These are phyloP conservation scores for Lojkania enalia DNA, from an alignment of 2,329 filamentous ascomycete species.

Conservation along the genomic window DNA sequence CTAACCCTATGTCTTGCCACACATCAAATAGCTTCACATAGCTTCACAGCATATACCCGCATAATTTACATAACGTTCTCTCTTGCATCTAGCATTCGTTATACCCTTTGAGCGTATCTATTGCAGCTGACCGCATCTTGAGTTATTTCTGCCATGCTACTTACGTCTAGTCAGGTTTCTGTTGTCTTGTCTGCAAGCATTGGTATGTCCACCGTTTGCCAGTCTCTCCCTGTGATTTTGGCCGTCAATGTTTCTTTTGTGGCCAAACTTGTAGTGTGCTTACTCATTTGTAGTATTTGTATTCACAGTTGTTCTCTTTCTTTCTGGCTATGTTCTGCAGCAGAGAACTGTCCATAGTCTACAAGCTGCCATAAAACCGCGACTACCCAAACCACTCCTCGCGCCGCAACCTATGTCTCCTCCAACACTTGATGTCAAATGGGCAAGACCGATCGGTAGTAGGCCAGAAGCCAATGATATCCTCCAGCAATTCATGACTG, in stretches of 20 bases:
- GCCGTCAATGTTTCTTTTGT: no score
- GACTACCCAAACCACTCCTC: slow-evolving; percentile 47
- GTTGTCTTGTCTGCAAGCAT: slow-evolving; percentile 66
- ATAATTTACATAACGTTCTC: slow-evolving; percentile 24
- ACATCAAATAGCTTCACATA: background rate
- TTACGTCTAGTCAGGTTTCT: slow-evolving; percentile 72
- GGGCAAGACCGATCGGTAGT: slow-evolving; percentile 37
- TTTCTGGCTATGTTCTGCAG: slow-evolving; percentile 85
- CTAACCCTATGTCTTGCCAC: background rate
- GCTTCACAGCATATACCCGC: slow-evolving; percentile 19
- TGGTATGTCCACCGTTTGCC: slow-evolving; percentile 52
- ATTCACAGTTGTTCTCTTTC: slow-evolving; percentile 81
- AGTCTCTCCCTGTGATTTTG: background rate
- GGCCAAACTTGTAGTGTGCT: no score
- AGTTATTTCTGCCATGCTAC: slow-evolving; percentile 47
- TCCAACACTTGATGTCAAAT: slow-evolving; percentile 42
- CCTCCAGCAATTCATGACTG: slow-evolving; percentile 37
- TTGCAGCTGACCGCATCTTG: slow-evolving; percentile 10
- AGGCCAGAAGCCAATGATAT: slow-evolving; percentile 34
- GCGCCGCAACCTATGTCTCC: slow-evolving; percentile 36
- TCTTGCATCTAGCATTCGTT: slow-evolving; percentile 15
- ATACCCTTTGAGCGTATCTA: slow-evolving; percentile 11
- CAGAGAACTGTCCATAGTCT: slow-evolving; percentile 81
- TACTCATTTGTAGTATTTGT: slow-evolving; percentile 59
- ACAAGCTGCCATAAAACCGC: slow-evolving; percentile 69